phyloP scores from a whole-genome alignment of 2,329 filamentous ascomycete genomes.

The Aspergillus vadensis region DNA sequence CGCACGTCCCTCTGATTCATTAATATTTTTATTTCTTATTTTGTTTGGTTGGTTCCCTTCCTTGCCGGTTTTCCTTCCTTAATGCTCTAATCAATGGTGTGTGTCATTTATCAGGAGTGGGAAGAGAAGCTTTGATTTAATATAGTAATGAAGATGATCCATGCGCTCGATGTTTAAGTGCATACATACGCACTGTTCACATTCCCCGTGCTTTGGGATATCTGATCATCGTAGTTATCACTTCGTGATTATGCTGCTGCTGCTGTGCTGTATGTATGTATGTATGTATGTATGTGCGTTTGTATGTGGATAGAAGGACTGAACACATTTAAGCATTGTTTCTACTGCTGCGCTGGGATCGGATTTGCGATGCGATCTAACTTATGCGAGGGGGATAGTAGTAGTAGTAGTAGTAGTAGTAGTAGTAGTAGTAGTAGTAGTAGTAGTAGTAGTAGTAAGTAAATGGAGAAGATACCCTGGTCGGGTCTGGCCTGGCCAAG shows the following conservation, averaged over 20 bases:
- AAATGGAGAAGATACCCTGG: too few species aligned
- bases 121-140: background rate
- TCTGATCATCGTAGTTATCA: too few species aligned
- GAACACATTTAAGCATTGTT: constrained; percentile 5
- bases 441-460: background rate
- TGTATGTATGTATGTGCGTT: background rate
- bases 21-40: too few species aligned
- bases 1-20: constrained; percentile 2
- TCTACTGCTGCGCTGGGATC: background rate
- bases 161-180: too few species aligned
- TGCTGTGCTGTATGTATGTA: background rate
- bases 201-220: too few species aligned
- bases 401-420: too few species aligned
- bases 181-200: too few species aligned
- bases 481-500: too few species aligned
- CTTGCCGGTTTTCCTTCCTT: background rate
- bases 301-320: background rate
- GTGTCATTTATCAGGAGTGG: constrained; percentile 4
- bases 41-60: too few species aligned
- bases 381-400: constrained; percentile 7
- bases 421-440: background rate
- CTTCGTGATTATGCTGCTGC: too few species aligned
- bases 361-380: constrained; percentile 1
- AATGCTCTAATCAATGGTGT: background rate
- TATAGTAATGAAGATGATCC: background rate